Evolutionary conservation across 345 rosid genomes (phyloP), one percentile per base, ranked within the genome.

Genomic region (Brassica nigra): DNA sequence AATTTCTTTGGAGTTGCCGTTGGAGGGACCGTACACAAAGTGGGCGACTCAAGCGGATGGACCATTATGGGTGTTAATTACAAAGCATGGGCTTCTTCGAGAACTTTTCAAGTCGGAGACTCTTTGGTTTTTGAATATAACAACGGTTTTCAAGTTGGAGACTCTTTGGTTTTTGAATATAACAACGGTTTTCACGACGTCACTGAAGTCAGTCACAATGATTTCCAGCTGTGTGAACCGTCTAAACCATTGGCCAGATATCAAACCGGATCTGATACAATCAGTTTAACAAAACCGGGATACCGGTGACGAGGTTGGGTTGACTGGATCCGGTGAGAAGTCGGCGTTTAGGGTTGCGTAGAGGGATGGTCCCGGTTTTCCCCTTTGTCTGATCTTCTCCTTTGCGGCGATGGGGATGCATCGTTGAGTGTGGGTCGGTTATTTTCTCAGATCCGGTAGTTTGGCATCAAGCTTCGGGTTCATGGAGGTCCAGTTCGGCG

Each of bases 101-200:
- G 14, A 68, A 76, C 65, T 27, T 67, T 76, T 11, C 29, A 76
- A 34, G 66, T 76, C 0, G 79, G 79, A 6, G 79, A 76, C 79
- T 20, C 79, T 76, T 39, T 76, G 30, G 57, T 67, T 4, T 76
- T 76, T 10, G 2, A 3, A 11, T 76, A 66, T 73, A 39, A 66
- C 65, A 76, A 49, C 3, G 33, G 23, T 4, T 75, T 9, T n/a
- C 23, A 75, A 31, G 64, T 75, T 0, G 78, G 78, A 5, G 78
- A 75, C 78, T 16, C 78, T 75, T 34, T 75, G 27, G 52, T 75
- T 3, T 75, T 75, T 8, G 1, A 2, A 8, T 75, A 65, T 71
- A 34, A 65, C 70, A 75, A 54, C 3, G 37, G 29, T 5, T 76
- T 11, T 9, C 79, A 76, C 4, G 73, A 76, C 12, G 73, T 76